Evolutionary conservation across 1,284 basidiomycete genomes (phyloP), one percentile per base, ranked within the genome.

Genomic region (Flammula alnicola): DNA sequence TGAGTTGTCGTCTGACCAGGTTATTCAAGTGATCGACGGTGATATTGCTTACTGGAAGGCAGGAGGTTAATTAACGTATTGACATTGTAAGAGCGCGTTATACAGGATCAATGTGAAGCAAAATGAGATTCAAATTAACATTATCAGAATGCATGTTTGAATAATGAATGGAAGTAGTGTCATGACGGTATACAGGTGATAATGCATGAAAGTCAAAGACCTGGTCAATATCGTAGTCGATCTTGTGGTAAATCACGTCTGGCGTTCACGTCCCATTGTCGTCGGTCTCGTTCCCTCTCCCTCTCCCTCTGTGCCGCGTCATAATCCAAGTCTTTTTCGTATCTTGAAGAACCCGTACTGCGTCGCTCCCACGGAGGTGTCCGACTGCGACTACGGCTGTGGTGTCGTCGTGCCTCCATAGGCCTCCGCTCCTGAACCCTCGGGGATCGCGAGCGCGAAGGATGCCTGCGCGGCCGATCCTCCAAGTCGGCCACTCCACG

Each of bases 31-130:
- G 89, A 61, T 85, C 14, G 89, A 92, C 59, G 89, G 89, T 22
- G 89, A 92, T 61, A 91, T 91, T 64, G 88, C 88, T 2, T 90
- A 91, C 71, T 91, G 88, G 88, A 91, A 91, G 64, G 65, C 84
- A 40, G 88, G 88, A 38, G 79, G 70, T 60, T 83, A 65, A n/a
- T n/a, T n/a, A n/a, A n/a, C n/a, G n/a, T n/a, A n/a, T n/a, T n/a
- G n/a, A n/a, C n/a, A n/a, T n/a, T n/a, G n/a, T n/a, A n/a, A n/a
- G n/a, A n/a, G n/a, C n/a, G n/a, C n/a, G n/a, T n/a, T n/a, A n/a
- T n/a, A n/a, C n/a, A n/a, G n/a, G n/a, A n/a, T n/a, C n/a, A n/a
- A n/a, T n/a, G n/a, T n/a, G n/a, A n/a, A n/a, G n/a, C n/a, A n/a
- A n/a, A n/a, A n/a, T n/a, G n/a, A n/a, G n/a, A n/a, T n/a, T n/a